phyloP scores from a whole-genome alignment of 2,329 filamentous ascomycete genomes.

The Trichoderma atrobrunneum region DNA sequence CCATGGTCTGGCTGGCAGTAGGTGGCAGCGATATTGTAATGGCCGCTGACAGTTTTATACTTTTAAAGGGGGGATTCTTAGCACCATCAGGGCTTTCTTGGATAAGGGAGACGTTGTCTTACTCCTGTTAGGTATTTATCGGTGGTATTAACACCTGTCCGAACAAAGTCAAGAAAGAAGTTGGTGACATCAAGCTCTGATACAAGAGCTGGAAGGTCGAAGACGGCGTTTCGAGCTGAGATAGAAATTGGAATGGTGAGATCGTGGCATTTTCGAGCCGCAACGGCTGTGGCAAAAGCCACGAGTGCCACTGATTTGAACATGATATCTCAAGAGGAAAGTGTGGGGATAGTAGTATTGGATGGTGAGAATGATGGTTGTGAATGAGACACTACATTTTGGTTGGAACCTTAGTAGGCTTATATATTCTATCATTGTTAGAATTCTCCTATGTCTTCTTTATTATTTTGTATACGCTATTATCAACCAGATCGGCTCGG shows the following conservation, averaged over 20 bases:
- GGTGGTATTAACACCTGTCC: slow-evolving; percentile 50
- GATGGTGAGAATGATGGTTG: not conserved
- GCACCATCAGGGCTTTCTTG: not conserved
- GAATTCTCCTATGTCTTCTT: not conserved
- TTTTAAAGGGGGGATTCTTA: slow-evolving; percentile 21
- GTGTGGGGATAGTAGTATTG: not conserved
- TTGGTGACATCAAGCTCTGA: slow-evolving; percentile 57
- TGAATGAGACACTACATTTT: not conserved
- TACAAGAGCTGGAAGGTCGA: slow-evolving; percentile 46
- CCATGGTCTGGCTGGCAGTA: slow-evolving; percentile 57
- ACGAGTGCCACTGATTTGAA: slow-evolving; percentile 4
- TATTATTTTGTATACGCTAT: not conserved
- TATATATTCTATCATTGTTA: not conserved
- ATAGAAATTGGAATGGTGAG: slow-evolving; percentile 56
- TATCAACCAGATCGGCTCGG: not conserved
- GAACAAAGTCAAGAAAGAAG: slow-evolving; percentile 50
- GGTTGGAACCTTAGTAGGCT: not conserved
- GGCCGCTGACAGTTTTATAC: slow-evolving; percentile 50
- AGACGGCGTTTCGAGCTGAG: slow-evolving; percentile 51
- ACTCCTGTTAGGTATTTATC: slow-evolving; percentile 44
- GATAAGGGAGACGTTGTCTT: slow-evolving; percentile 21
- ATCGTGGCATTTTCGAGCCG: slow-evolving; percentile 43
- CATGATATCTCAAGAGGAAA: not conserved
- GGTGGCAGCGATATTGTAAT: slow-evolving; percentile 57
- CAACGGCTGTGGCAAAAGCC: slow-evolving; percentile 27